Evolutionary conservation across 768 basidiomycete species (phyloP).

Genomic region (Tulasnella sp.): DNA sequence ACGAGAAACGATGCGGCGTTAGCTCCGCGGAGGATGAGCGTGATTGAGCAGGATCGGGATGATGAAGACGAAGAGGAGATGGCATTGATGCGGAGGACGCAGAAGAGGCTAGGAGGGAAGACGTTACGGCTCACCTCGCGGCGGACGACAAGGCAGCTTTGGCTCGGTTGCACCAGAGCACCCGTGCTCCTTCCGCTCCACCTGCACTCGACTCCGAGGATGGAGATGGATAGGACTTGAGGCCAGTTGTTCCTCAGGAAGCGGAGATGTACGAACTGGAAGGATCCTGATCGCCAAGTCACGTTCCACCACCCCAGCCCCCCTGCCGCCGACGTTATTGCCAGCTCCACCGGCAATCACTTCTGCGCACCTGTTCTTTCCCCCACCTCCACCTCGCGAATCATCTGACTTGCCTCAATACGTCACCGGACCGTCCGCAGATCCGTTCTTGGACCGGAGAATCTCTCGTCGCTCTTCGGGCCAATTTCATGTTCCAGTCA

Average conservation of each 20-base stretch:
- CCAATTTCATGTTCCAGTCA: no score
- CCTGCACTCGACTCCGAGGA: neutral
- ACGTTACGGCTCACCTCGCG: constrained; percentile 27
- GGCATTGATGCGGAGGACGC: neutral
- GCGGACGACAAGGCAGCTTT: constrained; percentile 31
- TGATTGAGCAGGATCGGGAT: neutral
- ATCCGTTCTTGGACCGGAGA: no score
- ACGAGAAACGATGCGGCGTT: neutral
- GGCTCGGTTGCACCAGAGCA: constrained; percentile 4
- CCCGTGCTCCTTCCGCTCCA: constrained; percentile 18
- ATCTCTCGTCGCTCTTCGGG: no score
- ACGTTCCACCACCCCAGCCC: neutral
- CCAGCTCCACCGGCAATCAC: neutral
- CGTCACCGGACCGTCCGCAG: neutral
- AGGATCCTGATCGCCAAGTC: neutral
- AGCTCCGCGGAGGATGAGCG: neutral
- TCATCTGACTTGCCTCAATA: neutral
- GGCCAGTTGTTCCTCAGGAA: neutral
- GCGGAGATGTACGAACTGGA: constrained; percentile 20
- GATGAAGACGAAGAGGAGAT: neutral
- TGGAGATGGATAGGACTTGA: neutral
- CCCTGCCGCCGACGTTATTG: neutral
- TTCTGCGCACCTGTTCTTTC: neutral
- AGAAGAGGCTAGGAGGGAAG: neutral
- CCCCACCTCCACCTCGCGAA: neutral